A percentile compares a stretch with the other conserved stretches of the same genome.
These are phyloP conservation scores for Zalaria obscura DNA, from an alignment of 2,329 filamentous ascomycete genomes.

Conservation along the genomic window DNA sequence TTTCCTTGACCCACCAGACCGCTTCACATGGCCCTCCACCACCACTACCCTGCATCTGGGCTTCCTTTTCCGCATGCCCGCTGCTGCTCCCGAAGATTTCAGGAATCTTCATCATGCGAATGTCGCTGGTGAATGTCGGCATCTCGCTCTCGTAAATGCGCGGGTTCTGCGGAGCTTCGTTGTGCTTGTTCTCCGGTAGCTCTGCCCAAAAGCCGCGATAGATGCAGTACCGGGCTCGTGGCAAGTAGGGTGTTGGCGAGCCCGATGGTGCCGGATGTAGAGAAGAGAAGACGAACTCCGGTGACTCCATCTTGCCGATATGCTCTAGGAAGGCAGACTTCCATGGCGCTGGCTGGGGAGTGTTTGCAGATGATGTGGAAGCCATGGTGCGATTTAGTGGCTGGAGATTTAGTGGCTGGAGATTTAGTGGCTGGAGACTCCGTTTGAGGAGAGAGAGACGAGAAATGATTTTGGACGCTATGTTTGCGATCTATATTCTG, in stretches of 20 bases:
- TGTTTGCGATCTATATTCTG: slow-evolving; percentile 14
- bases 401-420: slow-evolving; percentile 1
- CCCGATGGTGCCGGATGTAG: slow-evolving; percentile 27
- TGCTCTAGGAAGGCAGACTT: slow-evolving; percentile 34
- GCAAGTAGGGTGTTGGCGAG: slow-evolving; percentile 26
- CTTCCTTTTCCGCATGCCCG: slow-evolving; percentile 30
- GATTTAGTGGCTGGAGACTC: slow-evolving; percentile 5
- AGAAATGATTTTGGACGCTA: slow-evolving; percentile 21
- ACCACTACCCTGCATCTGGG: slow-evolving; percentile 36
- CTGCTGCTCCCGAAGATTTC: slow-evolving; percentile 48
- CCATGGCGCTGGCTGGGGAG: slow-evolving; percentile 35
- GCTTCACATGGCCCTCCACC: slow-evolving; percentile 65
- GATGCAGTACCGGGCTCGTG: slow-evolving; percentile 63
- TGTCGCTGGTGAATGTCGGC: slow-evolving; percentile 74
- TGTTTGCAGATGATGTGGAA: slow-evolving; percentile 22
- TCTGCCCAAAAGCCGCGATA: slow-evolving; percentile 73
- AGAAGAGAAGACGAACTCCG: slow-evolving; percentile 38
- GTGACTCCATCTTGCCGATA: slow-evolving; percentile 31
- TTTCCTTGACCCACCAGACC: slow-evolving; percentile 63
- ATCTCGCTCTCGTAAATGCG: slow-evolving; percentile 60
- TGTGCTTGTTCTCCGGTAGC: slow-evolving; percentile 57
- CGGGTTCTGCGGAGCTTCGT: slow-evolving; percentile 59
- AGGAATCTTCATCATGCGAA: slow-evolving; percentile 67
- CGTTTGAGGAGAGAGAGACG: slow-evolving; percentile 24
- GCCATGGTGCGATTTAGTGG: slow-evolving; percentile 25